phyloP scores from a whole-genome alignment of 2,329 filamentous ascomycete species.

The Cytospora piceae region DNA sequence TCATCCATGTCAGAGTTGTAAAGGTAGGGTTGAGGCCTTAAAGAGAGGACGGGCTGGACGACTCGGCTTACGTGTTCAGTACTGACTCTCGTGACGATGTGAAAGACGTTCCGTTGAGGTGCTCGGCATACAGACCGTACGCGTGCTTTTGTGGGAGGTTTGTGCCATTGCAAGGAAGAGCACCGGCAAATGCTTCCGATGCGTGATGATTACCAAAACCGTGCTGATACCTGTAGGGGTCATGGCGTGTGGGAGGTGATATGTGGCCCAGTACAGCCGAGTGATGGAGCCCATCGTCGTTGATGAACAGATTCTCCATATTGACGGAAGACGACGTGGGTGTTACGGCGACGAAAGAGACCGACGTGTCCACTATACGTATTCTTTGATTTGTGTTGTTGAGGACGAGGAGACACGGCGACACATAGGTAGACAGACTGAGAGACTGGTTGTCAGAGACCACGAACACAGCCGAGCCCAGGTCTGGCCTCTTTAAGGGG shows the following conservation, averaged over 20 bases:
- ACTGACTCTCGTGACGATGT: constrained; percentile 33
- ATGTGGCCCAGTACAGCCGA: constrained; percentile 22
- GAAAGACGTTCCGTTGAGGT: constrained; percentile 38
- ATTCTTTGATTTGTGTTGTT: neutral
- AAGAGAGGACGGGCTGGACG: neutral
- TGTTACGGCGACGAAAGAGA: neutral
- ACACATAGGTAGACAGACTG: neutral
- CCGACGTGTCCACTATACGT: neutral
- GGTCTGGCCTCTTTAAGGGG: neutral
- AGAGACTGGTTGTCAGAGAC: neutral
- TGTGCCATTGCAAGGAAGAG: constrained; percentile 23
- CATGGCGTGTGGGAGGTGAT: constrained; percentile 16
- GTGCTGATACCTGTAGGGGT: constrained; percentile 27
- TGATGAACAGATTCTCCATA: constrained; percentile 25
- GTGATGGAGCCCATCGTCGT: constrained; percentile 26
- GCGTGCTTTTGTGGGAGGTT: constrained; percentile 37
- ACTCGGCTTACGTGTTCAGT: constrained; percentile 33
- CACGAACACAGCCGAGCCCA: neutral
- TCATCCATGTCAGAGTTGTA: constrained; percentile 19
- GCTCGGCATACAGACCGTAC: constrained; percentile 38
- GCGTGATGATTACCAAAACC: constrained; percentile 26
- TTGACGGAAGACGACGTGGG: neutral
- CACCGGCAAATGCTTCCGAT: constrained; percentile 25
- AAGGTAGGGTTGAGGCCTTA: constrained; percentile 8
- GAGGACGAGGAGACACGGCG: too few relatives aligned